Evolutionary conservation across 306 rosid genomes (phyloP), one percentile per base, ranked within the genome.

Genomic region (Nissolia schottii): DNA sequence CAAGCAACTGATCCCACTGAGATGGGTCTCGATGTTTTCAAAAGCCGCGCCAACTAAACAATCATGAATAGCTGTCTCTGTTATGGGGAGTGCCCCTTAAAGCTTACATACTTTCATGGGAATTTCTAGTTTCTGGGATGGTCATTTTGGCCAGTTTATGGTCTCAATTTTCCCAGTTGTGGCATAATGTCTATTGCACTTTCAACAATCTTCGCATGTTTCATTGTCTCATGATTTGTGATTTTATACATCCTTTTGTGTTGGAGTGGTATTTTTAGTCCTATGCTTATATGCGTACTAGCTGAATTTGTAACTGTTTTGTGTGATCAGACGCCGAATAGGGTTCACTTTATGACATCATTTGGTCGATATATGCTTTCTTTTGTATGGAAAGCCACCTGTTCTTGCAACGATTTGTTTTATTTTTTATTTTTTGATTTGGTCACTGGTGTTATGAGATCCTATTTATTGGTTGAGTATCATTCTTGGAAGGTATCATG

Each of bases 1-100:
- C n/a, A n/a, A n/a, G n/a, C n/a, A n/a, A n/a, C n/a, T n/a, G 92
- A 87, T 49, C 86, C 89, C 10, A 77, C 89, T 67, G 89, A 87
- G 86, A 77, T 87, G 72, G 85, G 80, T 77, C 91, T 87, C 38
- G 89, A 87, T 59, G 92, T 87, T 74, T 82, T 87, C 76, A 85
- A 81, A 80, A 84, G 89, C 76, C 87, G 92, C 22, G 89, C 83
- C 31, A 78, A 38, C 81, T 87, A 75, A 80, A 76, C 41, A 45
- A 25, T 28, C 64, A 71, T 78, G 65, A 64, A 55, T 78, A 64
- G 63, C 25, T 71, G 56, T 78, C 55, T 78, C 74, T 71, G 41
- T n/a, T n/a, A 43, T 55, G 60, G 59, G 67, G 78, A 64, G 64
- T 70, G 55, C 69, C 69, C 82, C 64, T 64, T 43, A 71, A 78